phyloP scores from a whole-genome alignment of 306 rosid species.

The Trifolium dubium region DNA sequence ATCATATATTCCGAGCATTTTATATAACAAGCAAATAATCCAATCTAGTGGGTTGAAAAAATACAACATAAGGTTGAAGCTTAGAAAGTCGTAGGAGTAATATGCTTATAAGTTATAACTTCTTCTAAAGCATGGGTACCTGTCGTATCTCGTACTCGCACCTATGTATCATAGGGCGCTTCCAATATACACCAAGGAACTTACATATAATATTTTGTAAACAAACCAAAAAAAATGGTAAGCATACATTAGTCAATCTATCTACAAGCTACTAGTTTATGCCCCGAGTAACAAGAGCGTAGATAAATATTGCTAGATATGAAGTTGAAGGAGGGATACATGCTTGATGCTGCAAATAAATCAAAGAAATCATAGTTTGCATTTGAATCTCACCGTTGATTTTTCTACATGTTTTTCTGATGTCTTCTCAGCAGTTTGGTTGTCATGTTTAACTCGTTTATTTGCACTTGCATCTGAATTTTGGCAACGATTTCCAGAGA shows the following conservation, averaged over 20 bases:
- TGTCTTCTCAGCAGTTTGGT: conserved; percentile 36
- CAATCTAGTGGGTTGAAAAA: neutral
- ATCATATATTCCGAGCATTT: conserved; percentile 8
- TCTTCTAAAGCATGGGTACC: too few species aligned
- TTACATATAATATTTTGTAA: neutral
- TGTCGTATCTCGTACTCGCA: too few species aligned
- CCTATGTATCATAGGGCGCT: neutral
- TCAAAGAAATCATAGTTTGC: conserved; percentile 1
- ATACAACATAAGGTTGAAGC: neutral
- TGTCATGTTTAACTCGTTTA: conserved; percentile 33
- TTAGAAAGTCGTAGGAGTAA: neutral
- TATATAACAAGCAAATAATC: conserved; percentile 14
- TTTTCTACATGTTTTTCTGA: conserved; percentile 45
- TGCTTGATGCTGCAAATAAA: too few species aligned
- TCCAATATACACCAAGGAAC: conserved; percentile 1
- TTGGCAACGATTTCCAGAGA: conserved; percentile 41
- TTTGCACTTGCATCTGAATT: neutral
- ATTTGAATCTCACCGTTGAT: conserved; percentile 49
- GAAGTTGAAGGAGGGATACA: too few species aligned
- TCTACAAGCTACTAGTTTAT: too few species aligned
- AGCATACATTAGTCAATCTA: neutral
- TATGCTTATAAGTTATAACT: neutral
- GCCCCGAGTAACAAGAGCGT: too few species aligned
- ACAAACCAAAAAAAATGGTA: neutral
- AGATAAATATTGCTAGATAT: too few species aligned